Evolutionary conservation across 768 basidiomycete genomes (phyloP).

Genomic region (Polyporus arcularius): DNA sequence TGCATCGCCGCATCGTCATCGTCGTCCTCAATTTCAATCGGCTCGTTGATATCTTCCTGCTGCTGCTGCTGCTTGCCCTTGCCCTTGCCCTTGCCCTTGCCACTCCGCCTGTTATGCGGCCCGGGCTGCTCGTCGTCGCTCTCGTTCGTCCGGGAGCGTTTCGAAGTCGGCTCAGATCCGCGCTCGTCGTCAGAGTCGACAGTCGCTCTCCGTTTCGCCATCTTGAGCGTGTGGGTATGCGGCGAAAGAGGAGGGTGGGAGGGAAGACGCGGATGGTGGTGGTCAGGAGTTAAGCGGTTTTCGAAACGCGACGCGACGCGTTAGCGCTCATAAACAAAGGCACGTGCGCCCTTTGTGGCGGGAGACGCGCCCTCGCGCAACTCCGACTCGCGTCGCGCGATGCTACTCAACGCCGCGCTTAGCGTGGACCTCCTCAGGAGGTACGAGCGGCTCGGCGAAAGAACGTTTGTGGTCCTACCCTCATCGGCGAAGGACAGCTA

Average conservation of each 20-base stretch:
- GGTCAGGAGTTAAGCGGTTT: background rate
- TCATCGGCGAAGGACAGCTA: no score
- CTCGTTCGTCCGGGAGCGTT: conserved; percentile 47
- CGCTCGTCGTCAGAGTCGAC: conserved; percentile 45
- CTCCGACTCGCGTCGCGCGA: no score
- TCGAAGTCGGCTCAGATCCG: conserved; percentile 37
- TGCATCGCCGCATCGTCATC: conserved; percentile 30
- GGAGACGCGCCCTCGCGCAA: background rate
- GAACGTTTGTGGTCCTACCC: no score
- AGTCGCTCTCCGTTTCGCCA: conserved; percentile 56
- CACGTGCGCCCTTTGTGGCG: conserved; percentile 3
- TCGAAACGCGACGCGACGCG: conserved; percentile 26
- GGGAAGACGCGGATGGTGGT: background rate
- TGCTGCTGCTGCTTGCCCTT: conserved; percentile 28
- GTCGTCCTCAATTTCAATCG: conserved; percentile 34
- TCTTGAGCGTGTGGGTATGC: conserved; percentile 23
- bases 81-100: conserved; percentile 14
- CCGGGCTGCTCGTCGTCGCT: conserved; percentile 34
- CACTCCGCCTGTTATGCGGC: conserved; percentile 8
- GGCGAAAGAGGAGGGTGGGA: background rate
- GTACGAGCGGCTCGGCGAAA: no score
- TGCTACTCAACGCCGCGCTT: background rate
- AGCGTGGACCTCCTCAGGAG: background rate
- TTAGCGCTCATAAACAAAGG: conserved; percentile 10
- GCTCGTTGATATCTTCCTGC: conserved; percentile 30